Evolutionary conservation across 2,329 filamentous ascomycete genomes (phyloP), one percentile per base, ranked within the genome.

Genomic region (Metarhizium rileyi): DNA sequence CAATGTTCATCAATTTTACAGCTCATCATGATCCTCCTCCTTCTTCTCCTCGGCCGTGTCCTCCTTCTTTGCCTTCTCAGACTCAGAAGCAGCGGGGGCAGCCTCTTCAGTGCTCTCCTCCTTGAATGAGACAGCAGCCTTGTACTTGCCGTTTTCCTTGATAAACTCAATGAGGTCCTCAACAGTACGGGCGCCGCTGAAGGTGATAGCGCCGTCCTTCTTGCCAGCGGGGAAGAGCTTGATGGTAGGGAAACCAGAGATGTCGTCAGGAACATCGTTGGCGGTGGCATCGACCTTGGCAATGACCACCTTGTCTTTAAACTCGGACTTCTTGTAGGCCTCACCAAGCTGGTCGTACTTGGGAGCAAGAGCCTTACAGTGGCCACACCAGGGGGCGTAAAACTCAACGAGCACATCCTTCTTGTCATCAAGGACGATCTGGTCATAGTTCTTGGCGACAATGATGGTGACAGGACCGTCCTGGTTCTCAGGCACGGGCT

Each of bases 381-480:
- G 93, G 61, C 93, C 93, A 69, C 93, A 98, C 93, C 93, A 98
- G 56, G 93, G 93, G 52, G 93, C 93, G 75, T 98, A 98, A 77
- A 95, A 97, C 77, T 98, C 93, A 56, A 98, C 73, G 58, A 98
- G 81, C 52, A 98, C 93, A 70, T 98, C 93, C 85, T 97, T 97
- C 66, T 84, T 78, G 70, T 95, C 86, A 66, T 98, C 86, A 50
- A 96, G 79, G 63, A 98, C 90, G 59, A 97, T 74, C 7, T 94
- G 80, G 56, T 95, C 78, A 80, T 96, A 98, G 74, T 80, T 91
- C 75, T 95, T 87, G 68, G 91, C 93, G 51, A 98, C 93, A 51
- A 98, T 79, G 53, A 94, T 78, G 53, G 83, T 84, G 62, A 96
- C 91, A 55, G 89, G 80, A 50, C 88, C 90, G 56, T 96, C 90